These are phyloP conservation scores for Westerdykella aurantiaca DNA, from an alignment of 2,329 filamentous ascomycete genomes.

Conservation along the genomic window DNA sequence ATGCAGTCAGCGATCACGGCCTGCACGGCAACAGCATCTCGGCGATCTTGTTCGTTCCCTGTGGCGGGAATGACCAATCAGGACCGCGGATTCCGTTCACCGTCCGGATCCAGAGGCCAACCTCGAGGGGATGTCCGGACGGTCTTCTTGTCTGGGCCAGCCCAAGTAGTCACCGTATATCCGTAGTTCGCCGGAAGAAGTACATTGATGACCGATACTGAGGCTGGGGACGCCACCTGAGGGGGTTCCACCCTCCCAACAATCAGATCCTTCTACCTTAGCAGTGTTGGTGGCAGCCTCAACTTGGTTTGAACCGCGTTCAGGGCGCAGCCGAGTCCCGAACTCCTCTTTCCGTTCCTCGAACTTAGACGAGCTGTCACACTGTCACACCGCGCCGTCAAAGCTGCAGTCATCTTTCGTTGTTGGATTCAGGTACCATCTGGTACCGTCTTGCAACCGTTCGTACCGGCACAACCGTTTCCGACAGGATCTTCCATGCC, in stretches of 20 bases:
- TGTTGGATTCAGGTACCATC: no score
- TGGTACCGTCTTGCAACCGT: no score
- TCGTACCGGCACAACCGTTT: no score
- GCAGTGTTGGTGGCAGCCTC: not conserved
- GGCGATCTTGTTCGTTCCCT: conserved; percentile 12
- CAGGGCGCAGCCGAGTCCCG: no score
- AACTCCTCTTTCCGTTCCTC: no score
- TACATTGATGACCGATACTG: conserved; percentile 12
- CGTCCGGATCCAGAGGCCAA: conserved; percentile 4
- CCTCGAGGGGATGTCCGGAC: conserved; percentile 1
- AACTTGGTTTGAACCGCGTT: not conserved
- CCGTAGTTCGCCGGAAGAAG: conserved; percentile 15
- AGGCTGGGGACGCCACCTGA: conserved; percentile 2
- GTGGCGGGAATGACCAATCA: conserved; percentile 10
- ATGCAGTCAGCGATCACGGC: conserved; percentile 23
- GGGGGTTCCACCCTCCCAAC: not conserved
- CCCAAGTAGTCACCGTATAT: not conserved
- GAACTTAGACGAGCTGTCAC: conserved; percentile 3
- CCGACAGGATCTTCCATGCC: no score
- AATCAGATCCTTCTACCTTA: not conserved
- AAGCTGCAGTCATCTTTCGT: no score
- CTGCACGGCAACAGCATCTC: conserved; percentile 19
- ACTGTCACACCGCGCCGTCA: not conserved
- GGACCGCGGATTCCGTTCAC: no score
- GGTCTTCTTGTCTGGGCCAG: conserved; percentile 2